Evolutionary conservation across 257 asterid genomes (phyloP).

Genomic region (Solanum sparsipilum): DNA sequence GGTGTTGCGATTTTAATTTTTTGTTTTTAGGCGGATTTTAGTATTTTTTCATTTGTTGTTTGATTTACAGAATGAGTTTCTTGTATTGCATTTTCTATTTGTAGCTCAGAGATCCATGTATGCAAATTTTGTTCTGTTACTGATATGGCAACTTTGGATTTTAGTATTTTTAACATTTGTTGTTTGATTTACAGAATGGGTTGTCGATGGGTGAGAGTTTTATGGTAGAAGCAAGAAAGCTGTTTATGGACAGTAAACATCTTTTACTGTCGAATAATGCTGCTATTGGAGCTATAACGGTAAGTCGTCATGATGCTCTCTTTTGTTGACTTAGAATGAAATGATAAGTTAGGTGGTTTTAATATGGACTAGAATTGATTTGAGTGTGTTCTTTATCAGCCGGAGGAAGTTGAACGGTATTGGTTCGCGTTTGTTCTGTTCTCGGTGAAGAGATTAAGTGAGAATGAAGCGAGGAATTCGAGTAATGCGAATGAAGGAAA

Average conservation of each 20-base stretch:
- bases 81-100: not conserved
- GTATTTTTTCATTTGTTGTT: not conserved
- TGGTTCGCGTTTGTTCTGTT: conserved; percentile 79
- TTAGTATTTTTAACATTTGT: not conserved
- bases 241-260: conserved; percentile 58
- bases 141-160: not conserved
- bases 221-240: conserved; percentile 41
- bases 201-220: conserved; percentile 35
- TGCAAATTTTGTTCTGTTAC: not conserved
- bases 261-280: conserved; percentile 41
- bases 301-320: conserved; percentile 12
- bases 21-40: not conserved
- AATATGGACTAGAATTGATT: not conserved
- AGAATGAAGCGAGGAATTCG: conserved; percentile 4
- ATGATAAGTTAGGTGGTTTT: not conserved
- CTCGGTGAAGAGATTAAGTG: conserved; percentile 52
- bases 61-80: conserved; percentile 37
- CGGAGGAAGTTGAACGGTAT: conserved; percentile 78
- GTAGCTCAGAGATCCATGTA: not conserved
- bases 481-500: conserved; percentile 28
- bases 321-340: not conserved
- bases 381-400: conserved; percentile 25
- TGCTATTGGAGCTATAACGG: conserved; percentile 62
- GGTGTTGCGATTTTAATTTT: not conserved
- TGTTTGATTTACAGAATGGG: conserved; percentile 38